These are phyloP conservation scores for Tylopilus orsonianus DNA, from an alignment of 1,284 basidiomycete genomes.

Conservation along the genomic window DNA sequence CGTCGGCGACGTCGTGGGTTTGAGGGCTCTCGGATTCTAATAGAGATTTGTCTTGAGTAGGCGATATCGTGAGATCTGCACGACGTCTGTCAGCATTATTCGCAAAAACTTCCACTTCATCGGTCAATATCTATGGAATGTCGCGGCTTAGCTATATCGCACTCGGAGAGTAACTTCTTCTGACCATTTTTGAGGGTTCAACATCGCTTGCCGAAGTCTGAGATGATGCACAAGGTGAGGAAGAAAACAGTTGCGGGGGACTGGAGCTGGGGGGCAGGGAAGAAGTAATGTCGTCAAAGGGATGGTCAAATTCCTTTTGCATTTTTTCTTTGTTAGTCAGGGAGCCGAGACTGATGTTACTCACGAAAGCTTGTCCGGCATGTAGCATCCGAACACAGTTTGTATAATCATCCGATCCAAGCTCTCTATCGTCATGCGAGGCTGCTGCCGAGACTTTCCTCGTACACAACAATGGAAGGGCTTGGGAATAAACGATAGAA, in stretches of 20 bases:
- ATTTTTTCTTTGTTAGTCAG: slow-evolving; percentile 4
- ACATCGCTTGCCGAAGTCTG: slow-evolving; percentile 32
- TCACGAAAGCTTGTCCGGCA: background rate
- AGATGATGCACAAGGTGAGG: slow-evolving; percentile 44
- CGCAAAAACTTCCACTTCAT: background rate
- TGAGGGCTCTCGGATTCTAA: background rate
- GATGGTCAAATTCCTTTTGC: slow-evolving; percentile 6
- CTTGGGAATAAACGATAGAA: background rate
- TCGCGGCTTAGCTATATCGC: slow-evolving; percentile 2
- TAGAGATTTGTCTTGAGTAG: background rate
- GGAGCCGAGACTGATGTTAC: background rate
- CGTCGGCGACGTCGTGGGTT: background rate
- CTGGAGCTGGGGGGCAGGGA: slow-evolving; percentile 52
- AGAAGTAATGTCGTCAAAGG: slow-evolving; percentile 17
- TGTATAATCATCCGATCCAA: background rate
- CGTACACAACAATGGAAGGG: background rate
- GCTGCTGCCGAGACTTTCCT: background rate
- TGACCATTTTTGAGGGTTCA: slow-evolving; percentile 16
- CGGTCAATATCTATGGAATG: slow-evolving; percentile 8
- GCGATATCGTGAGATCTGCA: background rate
- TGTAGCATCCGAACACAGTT: background rate
- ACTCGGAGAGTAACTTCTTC: background rate
- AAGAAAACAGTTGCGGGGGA: slow-evolving; percentile 45
- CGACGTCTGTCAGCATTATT: background rate
- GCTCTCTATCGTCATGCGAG: background rate